Base-by-base conservation (phyloP, 2,329 filamentous ascomycete species). In the Kalaharituber pfeilii region DNA sequence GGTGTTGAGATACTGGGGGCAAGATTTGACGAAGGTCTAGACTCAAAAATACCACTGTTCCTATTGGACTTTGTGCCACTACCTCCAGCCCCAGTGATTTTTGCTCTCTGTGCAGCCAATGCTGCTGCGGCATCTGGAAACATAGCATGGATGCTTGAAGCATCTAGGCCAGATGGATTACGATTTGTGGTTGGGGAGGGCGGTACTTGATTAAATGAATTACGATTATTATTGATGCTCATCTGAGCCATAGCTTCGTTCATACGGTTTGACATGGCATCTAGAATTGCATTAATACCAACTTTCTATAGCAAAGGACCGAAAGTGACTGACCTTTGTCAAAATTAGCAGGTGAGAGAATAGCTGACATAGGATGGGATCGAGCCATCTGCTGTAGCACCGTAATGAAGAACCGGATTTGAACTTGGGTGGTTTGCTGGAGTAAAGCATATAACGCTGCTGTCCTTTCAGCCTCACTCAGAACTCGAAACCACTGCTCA, bases 351-450 rank as follows among this genome's bases (percentile, higher is more conserved):
- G 91, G 91, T 26, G 91, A 96, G 52, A 98, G 71, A 33, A 98
- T 83, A 52, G 89, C 86, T 30, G 89, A 94, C 85, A 96, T 93
- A 26, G 91, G 91, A 69, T 96, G 88, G 65, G 82, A 94, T 72
- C 95, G 94, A 60, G 88, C 88, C 91, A 96, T 98, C 69, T 98
- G 91, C 73, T 96, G 88, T 63, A 98, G 74, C 49, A 98, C 87
- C 70, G 96, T 89, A 63, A 96, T 96, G 71, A 98, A 98, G 75
- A 98, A 98, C 53, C 91, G 82, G 66, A 96, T 94, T 72, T 98
- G 91, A 58, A 98, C 89, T 71, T 96, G 91, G 3, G 91, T 98
- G 5, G 91, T 96, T 75, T 98, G 91, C 73, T 98, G 91, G 57
- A 98, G 75, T 63, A 98, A 74, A 58, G 91, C 89, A 68, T 98